Percentiles rank a stretch among this genome's conserved stretches.
These are phyloP conservation scores for Cercospora citrullina DNA, from an alignment of 2,329 filamentous ascomycete species.

Conservation along the genomic window DNA sequence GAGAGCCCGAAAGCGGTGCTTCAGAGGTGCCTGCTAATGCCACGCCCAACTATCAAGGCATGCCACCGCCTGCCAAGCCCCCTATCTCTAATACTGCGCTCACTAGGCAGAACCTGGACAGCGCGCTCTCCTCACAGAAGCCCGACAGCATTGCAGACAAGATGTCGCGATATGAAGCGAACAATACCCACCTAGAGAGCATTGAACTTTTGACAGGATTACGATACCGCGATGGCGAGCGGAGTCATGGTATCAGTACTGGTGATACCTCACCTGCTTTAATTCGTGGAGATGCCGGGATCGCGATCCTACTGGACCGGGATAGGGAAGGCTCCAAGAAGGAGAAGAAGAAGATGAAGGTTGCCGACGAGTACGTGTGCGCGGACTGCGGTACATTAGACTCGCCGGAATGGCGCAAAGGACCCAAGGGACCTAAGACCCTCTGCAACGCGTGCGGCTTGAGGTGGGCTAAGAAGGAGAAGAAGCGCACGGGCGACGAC, in stretches of 20 bases:
- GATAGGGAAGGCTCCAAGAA: constrained; percentile 82
- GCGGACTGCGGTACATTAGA: constrained; percentile 93
- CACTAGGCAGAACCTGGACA: constrained; percentile 78
- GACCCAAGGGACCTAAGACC: constrained; percentile 88
- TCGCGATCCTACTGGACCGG: constrained; percentile 77
- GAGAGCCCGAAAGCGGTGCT: constrained; percentile 23
- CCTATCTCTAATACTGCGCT: constrained; percentile 65
- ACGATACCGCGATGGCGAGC: constrained; percentile 83
- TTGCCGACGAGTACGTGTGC: constrained; percentile 84
- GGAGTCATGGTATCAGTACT: constrained; percentile 83
- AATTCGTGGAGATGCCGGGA: constrained; percentile 82
- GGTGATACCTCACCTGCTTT: constrained; percentile 78
- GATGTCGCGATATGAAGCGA: constrained; percentile 77
- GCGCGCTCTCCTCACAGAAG: constrained; percentile 63
- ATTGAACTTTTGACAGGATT: constrained; percentile 93
- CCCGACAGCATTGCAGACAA: constrained; percentile 80
- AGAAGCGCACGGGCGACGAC: constrained; percentile 38
- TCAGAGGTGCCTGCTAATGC: constrained; percentile 23
- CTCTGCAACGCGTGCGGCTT: constrained; percentile 89
- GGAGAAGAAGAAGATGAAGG: constrained; percentile 84
- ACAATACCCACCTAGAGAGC: constrained; percentile 71
- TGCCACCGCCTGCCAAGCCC: constrained; percentile 68
- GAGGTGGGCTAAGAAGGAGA: constrained; percentile 45
- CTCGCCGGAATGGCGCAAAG: constrained; percentile 94
- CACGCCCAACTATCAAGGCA: constrained; percentile 51